phyloP scores from a whole-genome alignment of 1,139 yeast genomes.

The Pichia sp. region DNA sequence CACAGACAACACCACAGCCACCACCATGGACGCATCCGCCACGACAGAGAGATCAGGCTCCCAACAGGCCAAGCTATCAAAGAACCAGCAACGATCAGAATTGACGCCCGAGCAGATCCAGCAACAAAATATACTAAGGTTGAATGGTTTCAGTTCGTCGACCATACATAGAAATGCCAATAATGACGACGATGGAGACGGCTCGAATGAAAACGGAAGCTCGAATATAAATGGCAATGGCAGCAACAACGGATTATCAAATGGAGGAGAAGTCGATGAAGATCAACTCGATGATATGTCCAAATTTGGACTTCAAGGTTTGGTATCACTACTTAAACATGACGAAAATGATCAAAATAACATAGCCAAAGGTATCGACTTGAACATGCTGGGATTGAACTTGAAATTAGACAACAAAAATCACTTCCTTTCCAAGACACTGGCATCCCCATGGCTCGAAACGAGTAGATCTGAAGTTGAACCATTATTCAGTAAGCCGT shows the following conservation, averaged over 20 bases:
- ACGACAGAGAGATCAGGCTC: slow-evolving; percentile 8
- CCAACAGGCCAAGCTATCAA: slow-evolving; percentile 5
- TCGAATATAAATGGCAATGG: background rate
- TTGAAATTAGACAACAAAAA: slow-evolving; percentile 40
- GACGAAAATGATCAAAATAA: slow-evolving; percentile 64
- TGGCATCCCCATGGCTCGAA: slow-evolving; percentile 94
- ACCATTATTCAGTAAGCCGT: slow-evolving; percentile 68
- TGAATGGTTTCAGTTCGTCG: slow-evolving; percentile 17
- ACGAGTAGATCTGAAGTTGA: slow-evolving; percentile 90
- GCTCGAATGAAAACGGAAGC: background rate
- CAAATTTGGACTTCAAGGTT: slow-evolving; percentile 74
- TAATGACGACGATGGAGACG: background rate
- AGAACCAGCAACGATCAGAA: slow-evolving; percentile 10
- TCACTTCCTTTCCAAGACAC: slow-evolving; percentile 59
- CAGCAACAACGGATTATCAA: background rate
- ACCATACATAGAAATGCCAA: slow-evolving; percentile 8
- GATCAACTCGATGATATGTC: slow-evolving; percentile 35
- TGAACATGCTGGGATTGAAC: slow-evolving; percentile 72
- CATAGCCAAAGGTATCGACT: slow-evolving; percentile 83
- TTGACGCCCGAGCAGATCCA: slow-evolving; percentile 20
- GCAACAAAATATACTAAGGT: slow-evolving; percentile 21
- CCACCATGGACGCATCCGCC: background rate
- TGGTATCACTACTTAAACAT: slow-evolving; percentile 65
- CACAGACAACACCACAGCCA: background rate
- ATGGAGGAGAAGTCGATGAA: slow-evolving; percentile 8